Conservation (phyloP, 2,329 filamentous ascomycete species). For the Cladosporium sp. region DNA sequence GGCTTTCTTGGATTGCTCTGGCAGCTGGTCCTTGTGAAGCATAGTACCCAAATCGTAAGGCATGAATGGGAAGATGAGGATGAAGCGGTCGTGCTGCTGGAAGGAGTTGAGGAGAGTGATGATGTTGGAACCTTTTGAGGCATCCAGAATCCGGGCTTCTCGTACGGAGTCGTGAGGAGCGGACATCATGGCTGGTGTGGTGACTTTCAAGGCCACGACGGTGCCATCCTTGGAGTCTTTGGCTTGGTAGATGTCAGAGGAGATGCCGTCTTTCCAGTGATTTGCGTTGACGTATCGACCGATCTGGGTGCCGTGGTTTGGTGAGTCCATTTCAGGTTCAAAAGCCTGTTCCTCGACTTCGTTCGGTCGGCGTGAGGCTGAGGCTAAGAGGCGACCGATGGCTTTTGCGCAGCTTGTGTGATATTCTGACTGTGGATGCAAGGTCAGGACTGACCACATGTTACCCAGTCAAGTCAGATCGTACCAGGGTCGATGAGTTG, state of each 20-base stretch:
- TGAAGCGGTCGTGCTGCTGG: slow-evolving; percentile 67
- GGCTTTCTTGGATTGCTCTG: slow-evolving; percentile 40
- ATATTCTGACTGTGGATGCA: slow-evolving; percentile 57
- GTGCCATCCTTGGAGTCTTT: slow-evolving; percentile 40
- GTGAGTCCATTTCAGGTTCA: slow-evolving; percentile 38
- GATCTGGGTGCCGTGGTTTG: slow-evolving; percentile 46
- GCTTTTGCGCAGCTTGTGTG: slow-evolving; percentile 44
- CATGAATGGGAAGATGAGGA: slow-evolving; percentile 85
- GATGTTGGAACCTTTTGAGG: slow-evolving; percentile 59
- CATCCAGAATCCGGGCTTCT: slow-evolving; percentile 73
- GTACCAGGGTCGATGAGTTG: slow-evolving; percentile 59
- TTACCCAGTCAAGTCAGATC: not conserved
- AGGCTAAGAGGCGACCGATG: slow-evolving; percentile 32
- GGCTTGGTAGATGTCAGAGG: slow-evolving; percentile 79
- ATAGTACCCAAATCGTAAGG: slow-evolving; percentile 71
- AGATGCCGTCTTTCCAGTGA: slow-evolving; percentile 68
- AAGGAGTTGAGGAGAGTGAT: slow-evolving; percentile 75
- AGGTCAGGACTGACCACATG: slow-evolving; percentile 6
- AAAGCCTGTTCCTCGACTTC: slow-evolving; percentile 29
- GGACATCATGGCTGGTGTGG: slow-evolving; percentile 69
- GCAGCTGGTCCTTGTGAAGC: slow-evolving; percentile 49
- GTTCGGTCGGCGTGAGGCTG: slow-evolving; percentile 36
- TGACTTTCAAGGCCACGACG: slow-evolving; percentile 79
- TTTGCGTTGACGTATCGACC: slow-evolving; percentile 60
- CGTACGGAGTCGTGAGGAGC: slow-evolving; percentile 81